phyloP scores from a whole-genome alignment of 2,329 filamentous ascomycete species.

The Penicillium verrucosum region DNA sequence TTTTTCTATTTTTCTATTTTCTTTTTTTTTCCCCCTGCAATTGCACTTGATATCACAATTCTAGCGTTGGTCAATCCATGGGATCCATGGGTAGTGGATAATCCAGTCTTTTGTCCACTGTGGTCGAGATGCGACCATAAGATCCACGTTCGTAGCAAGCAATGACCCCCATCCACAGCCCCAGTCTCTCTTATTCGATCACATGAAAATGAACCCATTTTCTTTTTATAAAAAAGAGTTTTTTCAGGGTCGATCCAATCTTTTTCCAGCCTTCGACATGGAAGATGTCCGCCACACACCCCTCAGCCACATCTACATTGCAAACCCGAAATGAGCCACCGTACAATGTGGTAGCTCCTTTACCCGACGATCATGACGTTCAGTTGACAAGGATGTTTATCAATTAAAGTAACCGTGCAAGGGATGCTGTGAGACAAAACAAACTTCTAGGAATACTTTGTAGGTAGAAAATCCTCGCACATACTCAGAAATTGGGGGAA shows the following conservation, averaged over 20 bases:
- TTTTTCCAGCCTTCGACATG: neutral
- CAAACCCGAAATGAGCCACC: neutral
- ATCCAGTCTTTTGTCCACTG: constrained; percentile 12
- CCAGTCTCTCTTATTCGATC: neutral
- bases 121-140: constrained; percentile 4
- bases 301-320: constrained; percentile 1
- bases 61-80: constrained; percentile 1
- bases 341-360: neutral
- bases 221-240: too few species aligned
- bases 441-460: neutral
- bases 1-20: neutral
- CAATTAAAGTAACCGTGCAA: neutral
- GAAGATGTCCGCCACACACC: constrained; percentile 5
- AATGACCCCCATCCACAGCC: constrained; percentile 14
- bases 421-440: neutral
- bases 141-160: constrained; percentile 6
- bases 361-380: constrained; percentile 9
- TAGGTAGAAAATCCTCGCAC: neutral
- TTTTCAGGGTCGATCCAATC: too few species aligned
- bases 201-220: neutral
- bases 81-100: neutral
- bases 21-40: neutral
- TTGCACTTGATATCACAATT: neutral
- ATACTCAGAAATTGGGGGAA: neutral
- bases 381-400: neutral